These are phyloP conservation scores for Fraxinus excelsior DNA, from an alignment of 257 asterid species.

Conservation along the genomic window DNA sequence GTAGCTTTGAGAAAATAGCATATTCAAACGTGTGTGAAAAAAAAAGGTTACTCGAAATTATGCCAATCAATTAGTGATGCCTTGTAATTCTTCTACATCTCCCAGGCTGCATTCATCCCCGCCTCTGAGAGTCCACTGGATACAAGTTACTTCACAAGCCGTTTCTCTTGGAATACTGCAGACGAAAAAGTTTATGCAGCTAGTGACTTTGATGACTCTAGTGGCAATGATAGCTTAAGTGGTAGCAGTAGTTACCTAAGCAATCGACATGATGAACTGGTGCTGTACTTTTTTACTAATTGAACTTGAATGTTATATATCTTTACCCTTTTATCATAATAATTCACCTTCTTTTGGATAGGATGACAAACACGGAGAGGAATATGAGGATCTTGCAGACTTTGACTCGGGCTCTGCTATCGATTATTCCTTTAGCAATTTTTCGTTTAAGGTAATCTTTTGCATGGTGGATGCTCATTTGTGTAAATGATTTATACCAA, in stretches of 20 bases:
- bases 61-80: background rate
- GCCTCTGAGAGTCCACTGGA: slow-evolving; percentile 89
- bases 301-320: background rate
- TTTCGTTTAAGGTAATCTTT: slow-evolving; percentile 84
- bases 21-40: background rate
- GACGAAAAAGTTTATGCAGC: slow-evolving; percentile 83
- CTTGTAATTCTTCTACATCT: slow-evolving; percentile 22
- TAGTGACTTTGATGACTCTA: slow-evolving; percentile 86
- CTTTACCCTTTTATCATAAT: background rate
- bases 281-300: slow-evolving; percentile 24
- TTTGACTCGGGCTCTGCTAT: slow-evolving; percentile 69
- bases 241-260: slow-evolving; percentile 87
- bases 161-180: slow-evolving; percentile 90
- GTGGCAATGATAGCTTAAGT: slow-evolving; percentile 77
- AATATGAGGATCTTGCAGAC: slow-evolving; percentile 64
- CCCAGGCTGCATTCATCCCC: slow-evolving; percentile 94
- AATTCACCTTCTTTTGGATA: slow-evolving; percentile 18
- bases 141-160: slow-evolving; percentile 95
- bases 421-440: slow-evolving; percentile 92
- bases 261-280: slow-evolving; percentile 94
- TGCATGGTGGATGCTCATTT: background rate
- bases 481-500: no score
- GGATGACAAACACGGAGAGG: slow-evolving; percentile 61
- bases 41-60: background rate
- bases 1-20: background rate